These are phyloP conservation scores for Nitzschia palea DNA, from an alignment of 108 stramenopile species.

Conservation along the genomic window DNA sequence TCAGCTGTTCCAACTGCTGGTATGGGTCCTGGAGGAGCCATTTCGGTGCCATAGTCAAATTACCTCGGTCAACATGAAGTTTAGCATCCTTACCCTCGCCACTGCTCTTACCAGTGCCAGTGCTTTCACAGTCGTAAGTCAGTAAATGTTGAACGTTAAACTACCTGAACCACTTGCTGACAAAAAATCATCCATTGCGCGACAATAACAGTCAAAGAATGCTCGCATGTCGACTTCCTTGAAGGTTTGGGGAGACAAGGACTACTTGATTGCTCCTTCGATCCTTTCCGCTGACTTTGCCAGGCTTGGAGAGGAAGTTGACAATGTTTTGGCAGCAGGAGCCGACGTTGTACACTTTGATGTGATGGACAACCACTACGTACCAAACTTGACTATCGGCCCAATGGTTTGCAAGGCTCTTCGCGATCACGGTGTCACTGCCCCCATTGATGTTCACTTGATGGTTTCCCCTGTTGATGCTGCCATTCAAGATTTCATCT, in stretches of 20 bases:
- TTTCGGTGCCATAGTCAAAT: too few relatives aligned
- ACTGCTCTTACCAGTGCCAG: conserved; percentile 54
- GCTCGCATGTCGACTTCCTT: conserved; percentile 33
- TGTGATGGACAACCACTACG: conserved; percentile 99
- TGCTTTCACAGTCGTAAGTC: conserved; percentile 70
- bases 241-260: conserved; percentile 91
- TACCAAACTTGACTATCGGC: conserved; percentile 98
- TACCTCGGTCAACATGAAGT: conserved; percentile 82
- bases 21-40: too few relatives aligned
- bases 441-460: conserved; percentile 98
- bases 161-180: neutral
- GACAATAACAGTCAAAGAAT: neutral
- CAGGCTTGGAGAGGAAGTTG: conserved; percentile 94
- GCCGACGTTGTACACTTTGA: conserved; percentile 99
- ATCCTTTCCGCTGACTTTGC: conserved; percentile 99
- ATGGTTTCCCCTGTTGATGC: conserved; percentile 98
- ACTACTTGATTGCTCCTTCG: conserved; percentile 97
- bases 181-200: neutral
- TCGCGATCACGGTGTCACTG: conserved; percentile 96
- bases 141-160: neutral
- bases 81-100: conserved; percentile 57
- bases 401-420: conserved; percentile 99
- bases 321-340: conserved; percentile 95
- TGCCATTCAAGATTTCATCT: conserved; percentile 90
- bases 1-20: too few relatives aligned